Evolutionary conservation across 1,284 basidiomycete species (phyloP).

Genomic region (Papiliotrema fonsecae): DNA sequence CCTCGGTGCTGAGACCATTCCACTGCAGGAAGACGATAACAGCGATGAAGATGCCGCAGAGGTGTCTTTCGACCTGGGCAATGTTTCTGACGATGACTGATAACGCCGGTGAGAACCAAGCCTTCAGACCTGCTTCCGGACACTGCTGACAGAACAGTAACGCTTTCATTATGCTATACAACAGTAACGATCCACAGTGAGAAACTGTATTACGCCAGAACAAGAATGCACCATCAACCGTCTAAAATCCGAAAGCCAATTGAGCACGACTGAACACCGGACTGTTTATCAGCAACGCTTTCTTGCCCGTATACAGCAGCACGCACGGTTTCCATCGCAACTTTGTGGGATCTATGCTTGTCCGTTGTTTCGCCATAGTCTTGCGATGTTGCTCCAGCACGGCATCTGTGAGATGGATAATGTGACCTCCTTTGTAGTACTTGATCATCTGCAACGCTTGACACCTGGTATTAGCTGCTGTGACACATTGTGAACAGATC

Average conservation of each 20-base stretch:
- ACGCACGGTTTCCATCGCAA: constrained; percentile 79
- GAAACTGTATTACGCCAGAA: too few relatives aligned
- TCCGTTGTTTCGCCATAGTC: constrained; percentile 69
- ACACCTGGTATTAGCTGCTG: constrained; percentile 56
- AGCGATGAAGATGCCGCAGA: background rate
- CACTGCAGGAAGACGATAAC: constrained; percentile 1
- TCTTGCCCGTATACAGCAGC: background rate
- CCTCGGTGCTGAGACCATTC: background rate
- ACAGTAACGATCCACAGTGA: too few relatives aligned
- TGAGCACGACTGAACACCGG: constrained; percentile 86
- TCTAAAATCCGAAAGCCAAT: constrained; percentile 79
- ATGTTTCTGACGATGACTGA: too few relatives aligned
- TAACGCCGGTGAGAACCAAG: too few relatives aligned
- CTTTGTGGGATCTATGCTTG: constrained; percentile 72
- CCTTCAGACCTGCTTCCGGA: too few relatives aligned
- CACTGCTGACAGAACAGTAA: too few relatives aligned
- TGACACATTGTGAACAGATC: too few relatives aligned
- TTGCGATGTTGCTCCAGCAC: constrained; percentile 89
- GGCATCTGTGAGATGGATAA: constrained; percentile 85
- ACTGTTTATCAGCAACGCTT: constrained; percentile 12
- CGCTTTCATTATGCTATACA: too few relatives aligned
- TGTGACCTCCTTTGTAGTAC: constrained; percentile 91
- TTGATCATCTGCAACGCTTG: constrained; percentile 93
- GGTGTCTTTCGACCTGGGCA: constrained; percentile 5
- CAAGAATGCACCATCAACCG: too few relatives aligned